A percentile compares a stretch with the other conserved stretches of the same genome.
Conservation (phyloP, 1,284 basidiomycete genomes). For the Malassezia sp. region DNA sequence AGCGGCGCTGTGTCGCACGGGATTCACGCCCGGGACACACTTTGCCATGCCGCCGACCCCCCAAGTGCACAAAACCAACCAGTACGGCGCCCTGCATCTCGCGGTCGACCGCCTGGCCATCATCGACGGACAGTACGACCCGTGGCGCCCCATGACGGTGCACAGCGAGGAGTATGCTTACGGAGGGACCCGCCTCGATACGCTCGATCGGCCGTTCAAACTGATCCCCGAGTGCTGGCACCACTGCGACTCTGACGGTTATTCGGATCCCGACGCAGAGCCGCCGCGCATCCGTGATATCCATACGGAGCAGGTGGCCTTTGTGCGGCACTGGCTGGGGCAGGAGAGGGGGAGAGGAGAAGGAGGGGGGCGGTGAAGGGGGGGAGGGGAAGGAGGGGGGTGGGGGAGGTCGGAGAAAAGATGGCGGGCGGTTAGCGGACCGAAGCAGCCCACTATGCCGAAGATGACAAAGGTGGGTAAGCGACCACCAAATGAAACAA, state of each 20-base stretch:
- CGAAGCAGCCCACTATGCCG: too few species aligned
- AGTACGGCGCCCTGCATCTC: constrained; percentile 52
- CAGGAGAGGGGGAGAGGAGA: too few species aligned
- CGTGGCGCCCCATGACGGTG: constrained; percentile 76
- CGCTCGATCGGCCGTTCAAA: constrained; percentile 67
- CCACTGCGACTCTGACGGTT: constrained; percentile 32
- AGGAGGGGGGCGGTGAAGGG: too few species aligned
- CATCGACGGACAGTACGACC: constrained; percentile 72
- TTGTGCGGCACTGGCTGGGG: constrained; percentile 73
- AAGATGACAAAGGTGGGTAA: too few species aligned
- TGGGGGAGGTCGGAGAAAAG: too few species aligned
- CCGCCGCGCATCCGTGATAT: constrained; percentile 68
- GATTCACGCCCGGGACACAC: constrained; percentile 66
- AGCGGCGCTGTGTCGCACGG: constrained; percentile 67
- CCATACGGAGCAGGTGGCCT: constrained; percentile 66
- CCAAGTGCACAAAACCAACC: constrained; percentile 68
- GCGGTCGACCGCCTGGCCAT: constrained; percentile 68
- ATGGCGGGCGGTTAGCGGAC: too few species aligned
- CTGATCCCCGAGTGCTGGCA: constrained; percentile 57
- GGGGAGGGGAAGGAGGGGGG: too few species aligned
- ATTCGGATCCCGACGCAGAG: constrained; percentile 51
- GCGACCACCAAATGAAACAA: too few species aligned
- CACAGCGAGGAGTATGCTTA: constrained; percentile 58
- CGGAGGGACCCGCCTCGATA: constrained; percentile 61
- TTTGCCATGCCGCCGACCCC: constrained; percentile 62